Evolutionary conservation across 2,329 filamentous ascomycete species (phyloP), one percentile per base, ranked within the genome.

Genomic region (Talaromyces verruculosus): DNA sequence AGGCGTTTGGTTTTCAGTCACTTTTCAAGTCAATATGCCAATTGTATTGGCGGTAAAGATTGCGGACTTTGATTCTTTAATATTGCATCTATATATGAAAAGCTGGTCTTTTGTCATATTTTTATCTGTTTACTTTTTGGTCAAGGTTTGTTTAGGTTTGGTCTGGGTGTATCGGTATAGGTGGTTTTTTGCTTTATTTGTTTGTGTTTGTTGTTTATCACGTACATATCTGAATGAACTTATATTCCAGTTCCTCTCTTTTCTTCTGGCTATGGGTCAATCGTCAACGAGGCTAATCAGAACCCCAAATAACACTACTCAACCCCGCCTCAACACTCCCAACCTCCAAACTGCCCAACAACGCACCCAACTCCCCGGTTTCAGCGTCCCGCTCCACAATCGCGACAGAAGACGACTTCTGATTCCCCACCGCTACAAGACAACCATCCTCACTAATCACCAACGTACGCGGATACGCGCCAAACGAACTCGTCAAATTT

Each of bases 391-490:
- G 82, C 71, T 79, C 74, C 58, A 90, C 84, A 60, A 93, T 76
- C 6, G 84, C 85, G 1, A 91, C 85, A 35, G 84, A 85, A 37
- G 82, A 80, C 61, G 86, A 86, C 17, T 78, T 77, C 77, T 92
- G 89, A 69, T 90, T 81, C 0, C 84, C 89, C 33, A 92, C 85
- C 1, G 88, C 90, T 2, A 92, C 78, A 66, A 89, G 77, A 64
- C 83, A 83, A 0, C 90, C 90, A 11, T 83, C 84, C 68, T 82
- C 83, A 75, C 89, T 92, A 65, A 91, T 77, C 61, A 83, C 84
- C 75, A 91, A 90, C 47, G 90, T 88, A 25, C 91, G 84, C 0
- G 91, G 91, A 64, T 83, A 84, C 7, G 79, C 75, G 2, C 91
- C 91, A 59, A 89, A 88, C 0, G 87, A 84, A 0, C 89, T 82